A percentile compares a stretch with the other conserved stretches of the same genome.
Conservation (phyloP, 345 rosid species). For the Eutrema heterophyllum region DNA sequence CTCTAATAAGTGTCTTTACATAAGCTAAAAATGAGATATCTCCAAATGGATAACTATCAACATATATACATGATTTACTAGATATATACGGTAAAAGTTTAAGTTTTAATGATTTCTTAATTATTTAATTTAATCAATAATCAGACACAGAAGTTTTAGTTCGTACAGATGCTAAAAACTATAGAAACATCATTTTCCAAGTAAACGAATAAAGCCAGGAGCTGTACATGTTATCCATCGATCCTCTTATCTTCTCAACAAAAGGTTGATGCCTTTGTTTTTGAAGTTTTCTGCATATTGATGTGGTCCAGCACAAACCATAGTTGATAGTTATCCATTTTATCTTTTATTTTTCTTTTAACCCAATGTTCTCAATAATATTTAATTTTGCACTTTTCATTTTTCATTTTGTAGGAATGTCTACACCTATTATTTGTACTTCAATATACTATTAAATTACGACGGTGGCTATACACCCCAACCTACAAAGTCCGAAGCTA, state of each 20-base stretch:
- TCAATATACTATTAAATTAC: not conserved
- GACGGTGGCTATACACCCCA: not conserved
- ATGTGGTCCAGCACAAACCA: constrained; percentile 28
- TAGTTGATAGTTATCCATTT: constrained; percentile 17
- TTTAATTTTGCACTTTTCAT: not conserved
- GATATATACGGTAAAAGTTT: not conserved
- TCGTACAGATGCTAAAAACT: not conserved
- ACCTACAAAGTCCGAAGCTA: not conserved
- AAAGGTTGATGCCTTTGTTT: constrained; percentile 30
- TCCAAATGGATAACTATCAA: no score
- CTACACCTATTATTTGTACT: not conserved
- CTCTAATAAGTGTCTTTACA: no score
- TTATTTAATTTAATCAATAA: not conserved
- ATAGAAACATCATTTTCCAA: constrained; percentile 23
- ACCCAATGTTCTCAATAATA: not conserved
- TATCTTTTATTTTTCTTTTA: not conserved
- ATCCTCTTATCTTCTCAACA: constrained; percentile 29
- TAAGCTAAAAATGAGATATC: no score
- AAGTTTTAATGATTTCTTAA: constrained; percentile 2
- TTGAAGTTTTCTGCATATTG: constrained; percentile 26
- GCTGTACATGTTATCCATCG: constrained; percentile 22
- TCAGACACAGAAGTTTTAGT: not conserved
- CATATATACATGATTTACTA: not conserved
- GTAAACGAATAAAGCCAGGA: constrained; percentile 20
- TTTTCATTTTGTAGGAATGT: no score